Base-by-base conservation (phyloP, 257 asterid species). In the Catharanthus roseus region DNA sequence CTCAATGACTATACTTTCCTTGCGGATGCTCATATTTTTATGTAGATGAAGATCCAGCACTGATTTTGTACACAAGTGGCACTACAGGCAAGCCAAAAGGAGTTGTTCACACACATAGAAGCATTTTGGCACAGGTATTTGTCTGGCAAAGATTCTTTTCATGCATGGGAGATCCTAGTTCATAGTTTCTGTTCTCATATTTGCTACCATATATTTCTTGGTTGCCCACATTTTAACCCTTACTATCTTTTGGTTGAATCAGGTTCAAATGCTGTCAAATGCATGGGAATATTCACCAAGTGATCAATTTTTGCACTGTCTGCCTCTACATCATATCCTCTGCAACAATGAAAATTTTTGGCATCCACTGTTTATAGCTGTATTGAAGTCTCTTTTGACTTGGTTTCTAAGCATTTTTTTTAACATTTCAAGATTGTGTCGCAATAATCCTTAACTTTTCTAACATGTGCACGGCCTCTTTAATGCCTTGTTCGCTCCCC, bases 11-110 rank as follows among this genome's bases (percentile, higher is more conserved):
- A 42, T 21, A 36, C 69, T 62, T 39, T 67, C 42, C 70, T 62
- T 75, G 71, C 70, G 71, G 57, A 44, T 39, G 56, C 68, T 53
- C 73, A 45, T 78, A 77, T 70, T 60, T 42, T 29, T 49, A 55
- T 78, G 77, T 73, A 93, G 96, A 88, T 33, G 96, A 85, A 50
- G 92, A 86, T 18, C 92, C 96, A 21, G 99, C 99, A 31, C 82
- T 93, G 76, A 85, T 93, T 78, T 82, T 93, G 71, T 93, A 93
- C 78, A 93, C 99, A 50, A 93, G 99, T 71, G 99, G 99, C 69
- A 91, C 99, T 29, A 93, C 99, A 6, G 99, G 99, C 58, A 93
- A 89, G 79, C 99, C 99, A 41, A 93, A 93, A 89, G 99, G 99
- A 75, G 99, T 79, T 69, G 97, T 93, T 72, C 99, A 93, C 85